These are phyloP conservation scores for Phaeodactylum tricornutum DNA, from an alignment of 108 stramenopile genomes.

Conservation along the genomic window DNA sequence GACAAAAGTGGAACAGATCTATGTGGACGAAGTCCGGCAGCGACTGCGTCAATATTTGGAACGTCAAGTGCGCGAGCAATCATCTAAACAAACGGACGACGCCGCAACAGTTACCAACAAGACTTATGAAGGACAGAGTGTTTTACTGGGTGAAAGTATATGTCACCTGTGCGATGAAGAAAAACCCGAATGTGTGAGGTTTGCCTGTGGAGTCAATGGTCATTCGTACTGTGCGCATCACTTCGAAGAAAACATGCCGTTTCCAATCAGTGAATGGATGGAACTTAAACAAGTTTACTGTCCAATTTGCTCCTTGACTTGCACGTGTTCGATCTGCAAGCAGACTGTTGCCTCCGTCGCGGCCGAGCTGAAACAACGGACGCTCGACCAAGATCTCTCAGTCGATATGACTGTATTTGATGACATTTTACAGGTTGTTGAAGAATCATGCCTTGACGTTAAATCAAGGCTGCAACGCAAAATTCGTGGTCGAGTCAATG, in stretches of 20 bases:
- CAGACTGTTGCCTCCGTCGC: not conserved
- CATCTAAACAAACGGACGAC: too few species aligned
- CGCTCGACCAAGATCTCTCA: not conserved
- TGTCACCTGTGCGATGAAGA: constrained; percentile 64
- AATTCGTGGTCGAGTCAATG: too few species aligned
- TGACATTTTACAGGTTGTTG: not conserved
- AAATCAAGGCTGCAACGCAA: too few species aligned
- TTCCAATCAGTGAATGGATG: not conserved
- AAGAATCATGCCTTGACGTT: not conserved
- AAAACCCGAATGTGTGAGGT: constrained; percentile 10
- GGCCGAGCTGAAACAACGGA: not conserved
- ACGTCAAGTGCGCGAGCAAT: constrained; percentile 5
- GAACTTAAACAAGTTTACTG: not conserved
- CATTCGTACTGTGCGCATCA: constrained; percentile 54
- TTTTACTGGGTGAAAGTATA: constrained; percentile 9
- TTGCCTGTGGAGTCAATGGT: constrained; percentile 28
- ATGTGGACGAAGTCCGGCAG: constrained; percentile 14
- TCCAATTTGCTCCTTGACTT: constrained; percentile 6
- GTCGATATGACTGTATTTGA: constrained; percentile 5
- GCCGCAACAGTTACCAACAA: too few species aligned
- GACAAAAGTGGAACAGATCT: constrained; percentile 1
- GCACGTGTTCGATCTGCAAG: not conserved
- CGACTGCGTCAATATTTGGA: constrained; percentile 2
- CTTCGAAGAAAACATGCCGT: constrained; percentile 26
- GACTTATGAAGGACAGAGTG: not conserved